Percentiles rank a stretch among this genome's conserved stretches.
Evolutionary conservation across 1,284 basidiomycete species (phyloP).

Genomic region (Malassezia globosa): DNA sequence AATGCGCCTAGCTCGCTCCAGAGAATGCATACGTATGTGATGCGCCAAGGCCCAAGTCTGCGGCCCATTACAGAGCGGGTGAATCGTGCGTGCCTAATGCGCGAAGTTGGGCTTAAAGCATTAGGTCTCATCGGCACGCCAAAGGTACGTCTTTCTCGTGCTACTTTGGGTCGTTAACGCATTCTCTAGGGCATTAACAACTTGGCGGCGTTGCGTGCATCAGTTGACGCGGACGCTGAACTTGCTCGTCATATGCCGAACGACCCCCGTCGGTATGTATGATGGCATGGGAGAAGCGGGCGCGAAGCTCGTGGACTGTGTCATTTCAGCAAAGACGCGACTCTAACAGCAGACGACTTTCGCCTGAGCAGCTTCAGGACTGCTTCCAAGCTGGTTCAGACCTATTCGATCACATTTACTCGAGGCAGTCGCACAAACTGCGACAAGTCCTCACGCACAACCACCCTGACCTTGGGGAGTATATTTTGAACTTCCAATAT

Average conservation of each 20-base stretch:
- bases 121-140: constrained; percentile 85
- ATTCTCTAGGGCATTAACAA: constrained; percentile 39
- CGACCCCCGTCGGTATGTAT: constrained; percentile 33
- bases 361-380: constrained; percentile 16
- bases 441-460: constrained; percentile 73
- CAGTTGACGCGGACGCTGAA: constrained; percentile 35
- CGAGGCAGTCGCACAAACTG: constrained; percentile 77
- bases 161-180: neutral
- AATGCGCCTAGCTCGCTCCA: constrained; percentile 70
- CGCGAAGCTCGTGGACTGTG: no score
- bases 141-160: no score
- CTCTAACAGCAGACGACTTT: no score
- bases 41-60: constrained; percentile 42
- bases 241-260: constrained; percentile 30
- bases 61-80: constrained; percentile 54
- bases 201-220: constrained; percentile 38
- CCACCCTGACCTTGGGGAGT: constrained; percentile 57
- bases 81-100: constrained; percentile 63
- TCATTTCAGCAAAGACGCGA: no score
- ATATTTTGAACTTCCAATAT: constrained; percentile 83
- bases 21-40: constrained; percentile 65
- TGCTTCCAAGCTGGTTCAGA: constrained; percentile 31
- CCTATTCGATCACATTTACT: constrained; percentile 78
- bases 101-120: constrained; percentile 86
- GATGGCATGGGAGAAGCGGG: no score